Percentiles rank a stretch among this genome's conserved stretches.
These are phyloP conservation scores for Mangifera indica DNA, from an alignment of 345 rosid genomes.

Conservation along the genomic window DNA sequence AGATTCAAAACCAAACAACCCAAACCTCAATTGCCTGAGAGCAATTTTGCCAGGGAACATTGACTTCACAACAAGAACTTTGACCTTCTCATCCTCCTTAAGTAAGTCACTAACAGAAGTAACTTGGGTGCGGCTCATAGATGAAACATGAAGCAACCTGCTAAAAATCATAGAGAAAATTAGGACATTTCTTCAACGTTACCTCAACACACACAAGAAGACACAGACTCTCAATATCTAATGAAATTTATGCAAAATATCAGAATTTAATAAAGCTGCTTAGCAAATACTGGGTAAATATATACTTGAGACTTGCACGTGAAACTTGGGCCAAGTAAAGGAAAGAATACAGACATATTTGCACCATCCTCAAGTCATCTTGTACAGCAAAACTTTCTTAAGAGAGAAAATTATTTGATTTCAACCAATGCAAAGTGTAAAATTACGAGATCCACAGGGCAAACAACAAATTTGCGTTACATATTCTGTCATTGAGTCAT, in stretches of 20 bases:
- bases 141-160: conserved; percentile 88
- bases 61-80: conserved; percentile 78
- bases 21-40: conserved; percentile 55
- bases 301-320: background rate
- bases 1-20: conserved; percentile 9
- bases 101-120: conserved; percentile 63
- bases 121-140: conserved; percentile 52
- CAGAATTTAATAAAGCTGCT: background rate
- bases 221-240: background rate
- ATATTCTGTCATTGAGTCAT: background rate
- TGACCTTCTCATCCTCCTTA: conserved; percentile 64
- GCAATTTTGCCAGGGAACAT: conserved; percentile 74
- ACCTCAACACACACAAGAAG: background rate
- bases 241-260: conserved; percentile 6
- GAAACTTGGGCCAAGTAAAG: background rate
- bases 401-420: background rate
- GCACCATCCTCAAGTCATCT: background rate
- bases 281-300: background rate
- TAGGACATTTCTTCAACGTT: conserved; percentile 7
- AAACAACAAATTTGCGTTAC: background rate
- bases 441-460: background rate
- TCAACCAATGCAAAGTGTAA: background rate
- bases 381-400: background rate
- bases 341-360: background rate
- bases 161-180: conserved; percentile 37